Conservation (phyloP, 2,329 filamentous ascomycete species). For the Phyllosticta paracitricarpa region DNA sequence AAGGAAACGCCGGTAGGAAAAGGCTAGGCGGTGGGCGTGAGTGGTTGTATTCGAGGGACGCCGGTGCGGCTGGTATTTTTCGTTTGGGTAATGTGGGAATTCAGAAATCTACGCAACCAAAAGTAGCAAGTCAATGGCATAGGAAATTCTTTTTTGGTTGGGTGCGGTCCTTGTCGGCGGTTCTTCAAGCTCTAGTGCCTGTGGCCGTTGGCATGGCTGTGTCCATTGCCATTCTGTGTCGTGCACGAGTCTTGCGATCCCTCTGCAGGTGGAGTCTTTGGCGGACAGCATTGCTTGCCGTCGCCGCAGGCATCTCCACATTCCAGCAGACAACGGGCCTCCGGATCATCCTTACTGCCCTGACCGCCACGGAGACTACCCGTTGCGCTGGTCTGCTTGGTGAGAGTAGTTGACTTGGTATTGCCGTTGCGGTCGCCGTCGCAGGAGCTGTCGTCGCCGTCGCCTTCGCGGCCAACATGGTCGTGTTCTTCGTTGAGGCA, state of each 20-base stretch:
- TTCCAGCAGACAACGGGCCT: conserved; percentile 31
- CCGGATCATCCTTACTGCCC: conserved; percentile 13
- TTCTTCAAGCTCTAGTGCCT: background rate
- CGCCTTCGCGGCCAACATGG: conserved; percentile 26
- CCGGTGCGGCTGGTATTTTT: background rate
- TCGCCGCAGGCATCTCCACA: conserved; percentile 34
- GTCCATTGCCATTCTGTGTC: conserved; percentile 1
- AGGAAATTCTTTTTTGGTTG: background rate
- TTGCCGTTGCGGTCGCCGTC: conserved; percentile 12
- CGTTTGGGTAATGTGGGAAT: background rate
- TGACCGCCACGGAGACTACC: conserved; percentile 24
- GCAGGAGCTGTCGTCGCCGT: conserved; percentile 12
- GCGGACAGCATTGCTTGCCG: conserved; percentile 33
- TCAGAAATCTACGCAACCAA: background rate
- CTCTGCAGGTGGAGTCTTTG: conserved; percentile 11
- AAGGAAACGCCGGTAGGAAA: background rate
- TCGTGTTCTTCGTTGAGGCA: conserved; percentile 36
- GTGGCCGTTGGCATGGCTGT: background rate
- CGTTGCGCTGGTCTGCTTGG: conserved; percentile 20
- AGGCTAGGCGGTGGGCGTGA: background rate
- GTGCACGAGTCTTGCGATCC: conserved; percentile 1
- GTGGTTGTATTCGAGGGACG: background rate
- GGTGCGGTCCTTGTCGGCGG: background rate
- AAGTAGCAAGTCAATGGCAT: background rate
- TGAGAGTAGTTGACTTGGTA: conserved; percentile 4